Evolutionary conservation across 331 rosid species (phyloP), one percentile per base, ranked within the genome.

Genomic region (Prunus yedoensis): DNA sequence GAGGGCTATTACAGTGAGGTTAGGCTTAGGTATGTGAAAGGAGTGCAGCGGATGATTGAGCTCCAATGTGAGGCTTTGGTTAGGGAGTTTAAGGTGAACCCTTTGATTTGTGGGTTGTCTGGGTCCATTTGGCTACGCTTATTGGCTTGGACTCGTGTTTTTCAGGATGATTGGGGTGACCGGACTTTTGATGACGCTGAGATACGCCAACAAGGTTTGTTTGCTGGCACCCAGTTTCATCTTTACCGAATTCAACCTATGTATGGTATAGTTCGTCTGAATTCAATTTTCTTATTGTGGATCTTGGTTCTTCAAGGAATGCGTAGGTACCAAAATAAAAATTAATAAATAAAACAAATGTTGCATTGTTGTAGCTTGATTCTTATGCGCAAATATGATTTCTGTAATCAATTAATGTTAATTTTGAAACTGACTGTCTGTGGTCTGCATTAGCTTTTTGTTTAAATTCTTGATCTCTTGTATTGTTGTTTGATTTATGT

Each of bases 121-220:
- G 96, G 88, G 49, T 88, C 91, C 12, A 82, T 91, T 71, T 94
- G 98, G 98, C 76, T 91, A 84, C 86, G 97, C 71, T 86, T 88
- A 73, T 87, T 94, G 68, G 88, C 90, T 49, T 51, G 30, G 53
- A 87, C 97, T 67, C 87, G 82, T 65, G 83, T 94, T 67, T 87
- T 91, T 2, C 89, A 83, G 35, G 91, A 88, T 66, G 89, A 64
- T 16, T 90, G 91, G 96, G 86, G 84, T 69, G 89, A 87, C 66
- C 80, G 82, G 30, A 76, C 76, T 18, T 70, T 86, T 70, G 79
- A 68, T 1, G 87, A 91, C 63, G 89, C 97, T 62, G 96, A 88
- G 85, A 87, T 49, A 74, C 85, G 77, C 77, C 75, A 63, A 6
- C 82, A 76, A 85, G 97, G 96, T 91, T 77, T 38, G 68, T 80